Base-by-base conservation (phyloP, 345 rosid genomes). In the Sisymbrium irio region DNA sequence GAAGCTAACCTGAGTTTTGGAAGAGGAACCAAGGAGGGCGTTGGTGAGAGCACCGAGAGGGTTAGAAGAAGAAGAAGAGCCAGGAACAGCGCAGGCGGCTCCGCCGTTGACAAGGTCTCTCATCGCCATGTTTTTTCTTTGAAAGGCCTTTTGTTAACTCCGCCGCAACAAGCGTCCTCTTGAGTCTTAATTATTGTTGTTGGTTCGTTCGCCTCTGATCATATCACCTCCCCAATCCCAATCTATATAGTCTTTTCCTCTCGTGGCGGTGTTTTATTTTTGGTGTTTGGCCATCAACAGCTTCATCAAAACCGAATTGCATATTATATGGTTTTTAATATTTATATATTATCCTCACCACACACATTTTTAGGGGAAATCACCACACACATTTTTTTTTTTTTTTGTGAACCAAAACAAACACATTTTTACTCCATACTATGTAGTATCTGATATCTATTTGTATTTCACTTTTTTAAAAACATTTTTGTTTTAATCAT, bases 121-220 rank as follows among this genome's bases (percentile, higher is more conserved):
- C 97, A 90, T 90, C 91, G 99, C 90, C 99, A 95, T 95, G 50
- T 40, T n/a, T n/a, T n/a, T n/a, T n/a, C n/a, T n/a, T n/a, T n/a
- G n/a, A n/a, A n/a, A n/a, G 49, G 6, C 41, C 18, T 67, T 13
- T 9, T 50, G 18, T 67, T 14, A 5, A 30, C 69, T 54, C 63
- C 79, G 33, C 27, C 59, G 70, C 3, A 54, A 68, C 15, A 64
- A 28, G 19, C 65, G 58, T 25, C 53, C 63, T 65, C 5, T 22
- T 22, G 44, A 56, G 40, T n/a, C n/a, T n/a, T n/a, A n/a, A 2
- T 32, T 9, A 37, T 53, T 1, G 61, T 41, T 69, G 56, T 18
- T 35, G 45, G 25, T 33, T 63, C 44, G 18, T 76, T 64, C 51
- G 65, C 6, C 61, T 6, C 17, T 36, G 71, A 65, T 73, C 65